A percentile compares a stretch with the other conserved stretches of the same genome.
Evolutionary conservation across 2,329 filamentous ascomycete genomes (phyloP).

Genomic region (Fonsecaea monophora): DNA sequence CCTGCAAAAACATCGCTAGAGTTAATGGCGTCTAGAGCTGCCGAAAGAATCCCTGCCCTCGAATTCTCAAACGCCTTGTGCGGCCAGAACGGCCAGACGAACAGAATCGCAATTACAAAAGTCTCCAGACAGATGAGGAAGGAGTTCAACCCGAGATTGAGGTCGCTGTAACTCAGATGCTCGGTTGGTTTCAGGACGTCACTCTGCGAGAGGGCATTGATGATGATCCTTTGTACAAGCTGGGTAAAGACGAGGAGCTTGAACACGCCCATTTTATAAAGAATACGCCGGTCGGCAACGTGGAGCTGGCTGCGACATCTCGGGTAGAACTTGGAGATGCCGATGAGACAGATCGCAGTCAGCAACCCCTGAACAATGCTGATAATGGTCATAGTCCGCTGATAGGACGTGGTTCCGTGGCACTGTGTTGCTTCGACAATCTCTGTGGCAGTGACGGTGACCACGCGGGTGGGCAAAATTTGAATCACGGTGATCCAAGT

Average conservation of each 20-base stretch:
- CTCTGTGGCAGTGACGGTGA: not conserved
- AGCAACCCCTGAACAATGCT: not conserved
- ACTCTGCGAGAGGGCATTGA: not conserved
- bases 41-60: not conserved
- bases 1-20: not conserved
- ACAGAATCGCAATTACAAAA: not conserved
- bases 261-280: not conserved
- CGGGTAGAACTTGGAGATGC: not conserved
- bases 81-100: not conserved
- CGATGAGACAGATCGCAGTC: not conserved
- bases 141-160: not conserved
- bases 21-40: not conserved
- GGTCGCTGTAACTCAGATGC: not conserved
- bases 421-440: constrained; percentile 3
- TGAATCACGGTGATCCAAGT: not conserved
- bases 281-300: not conserved
- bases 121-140: not conserved
- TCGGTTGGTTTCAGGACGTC: not conserved
- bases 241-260: constrained; percentile 1
- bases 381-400: not conserved
- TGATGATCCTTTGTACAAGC: not conserved
- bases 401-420: not conserved
- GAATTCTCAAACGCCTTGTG: not conserved
- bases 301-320: not conserved
- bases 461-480: not conserved